Base-by-base conservation (phyloP, 257 asterid genomes). In the Primulina tabacum region DNA sequence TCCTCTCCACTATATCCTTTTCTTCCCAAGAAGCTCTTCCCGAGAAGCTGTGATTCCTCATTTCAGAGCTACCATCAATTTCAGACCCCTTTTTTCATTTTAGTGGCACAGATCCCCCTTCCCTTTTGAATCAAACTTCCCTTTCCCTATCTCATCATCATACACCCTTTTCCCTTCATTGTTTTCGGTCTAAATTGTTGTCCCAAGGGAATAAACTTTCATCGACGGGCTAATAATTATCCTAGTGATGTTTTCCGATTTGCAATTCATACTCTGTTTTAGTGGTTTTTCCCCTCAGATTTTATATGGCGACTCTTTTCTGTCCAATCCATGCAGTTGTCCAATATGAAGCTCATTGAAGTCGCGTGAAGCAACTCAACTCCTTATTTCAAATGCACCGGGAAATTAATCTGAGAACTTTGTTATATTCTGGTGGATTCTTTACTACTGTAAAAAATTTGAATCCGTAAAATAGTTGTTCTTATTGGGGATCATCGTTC, bases 321-420 rank as follows among this genome's bases (percentile, higher is more conserved):
- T 47, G 55, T 47, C 18, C 55, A 0, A 50, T 50, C 20, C 56
- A 50, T 81, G 90, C 90, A 87, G 88, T 84, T 85, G 88, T 87
- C 61, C 88, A 85, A 73, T 81, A 81, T 50, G 88, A 87, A 79
- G 93, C 90, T 30, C 88, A 90, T 62, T 87, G 73, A 68, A 43
- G 70, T 70, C 9, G 7, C 68, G 8, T 20, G 57, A 12, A 20
- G 29, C 9, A 34, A 34, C 38, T 34, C 4, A 2, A 64, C 40
- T 28, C 62, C 38, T 14, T 12, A 1, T 47, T 12, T 47, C 55
- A 47, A 0, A 16, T 4, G 18, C 55, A 5, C 55, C 18, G 14
- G 55, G 26, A 47, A 32, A 4, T 47, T 47, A 8, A 14, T 47
- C 55, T 14, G 55, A 12, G 55, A 47, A 47, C 7, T 4, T 47